Evolutionary conservation across 306 rosid genomes (phyloP).

Genomic region (Pueraria montana): DNA sequence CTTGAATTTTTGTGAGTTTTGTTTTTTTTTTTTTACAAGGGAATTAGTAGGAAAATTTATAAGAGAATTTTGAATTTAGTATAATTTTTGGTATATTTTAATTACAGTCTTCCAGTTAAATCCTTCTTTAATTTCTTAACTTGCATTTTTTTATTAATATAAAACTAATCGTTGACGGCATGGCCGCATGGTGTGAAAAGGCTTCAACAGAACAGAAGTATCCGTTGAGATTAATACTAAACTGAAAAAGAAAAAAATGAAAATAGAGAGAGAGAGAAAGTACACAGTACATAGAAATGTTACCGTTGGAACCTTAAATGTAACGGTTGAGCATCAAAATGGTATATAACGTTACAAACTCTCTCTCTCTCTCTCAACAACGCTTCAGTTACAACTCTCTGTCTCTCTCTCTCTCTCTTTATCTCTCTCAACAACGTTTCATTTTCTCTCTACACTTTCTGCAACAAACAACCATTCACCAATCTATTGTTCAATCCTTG

Average conservation of each 20-base stretch:
- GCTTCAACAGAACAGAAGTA: not conserved
- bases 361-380: conserved; percentile 5
- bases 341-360: conserved; percentile 2
- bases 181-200: not conserved
- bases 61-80: no score
- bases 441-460: not conserved
- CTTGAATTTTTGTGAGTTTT: no score
- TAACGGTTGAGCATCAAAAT: conserved; percentile 35
- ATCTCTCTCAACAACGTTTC: conserved; percentile 10
- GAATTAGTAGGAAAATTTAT: no score
- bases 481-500: not conserved
- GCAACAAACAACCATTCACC: not conserved
- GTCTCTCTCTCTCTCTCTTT: conserved; percentile 22
- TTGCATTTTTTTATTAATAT: not conserved
- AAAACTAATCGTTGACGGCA: not conserved
- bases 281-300: not conserved
- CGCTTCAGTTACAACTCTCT: not conserved
- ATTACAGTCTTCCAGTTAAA: no score
- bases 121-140: not conserved
- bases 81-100: no score
- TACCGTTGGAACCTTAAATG: conserved; percentile 44
- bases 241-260: not conserved
- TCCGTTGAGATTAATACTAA: conserved; percentile 27
- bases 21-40: no score
- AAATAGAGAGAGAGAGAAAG: not conserved